A percentile compares a stretch with the other conserved stretches of the same genome.
Evolutionary conservation across 179 eudicot genomes (phyloP).

Genomic region (Silene coronaria): DNA sequence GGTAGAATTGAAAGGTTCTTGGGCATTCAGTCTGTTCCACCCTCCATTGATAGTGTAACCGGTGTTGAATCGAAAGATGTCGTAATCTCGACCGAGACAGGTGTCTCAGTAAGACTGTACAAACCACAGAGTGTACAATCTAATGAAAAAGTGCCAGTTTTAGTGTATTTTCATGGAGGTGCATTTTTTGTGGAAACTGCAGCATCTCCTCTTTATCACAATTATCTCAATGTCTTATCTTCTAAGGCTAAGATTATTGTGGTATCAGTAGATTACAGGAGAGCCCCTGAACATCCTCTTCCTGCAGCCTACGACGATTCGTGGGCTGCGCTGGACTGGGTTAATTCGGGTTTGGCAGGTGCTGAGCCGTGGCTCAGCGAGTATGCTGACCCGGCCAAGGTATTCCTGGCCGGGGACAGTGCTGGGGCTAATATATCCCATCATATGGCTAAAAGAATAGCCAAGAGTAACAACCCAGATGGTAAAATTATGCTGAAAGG

Average conservation of each 20-base stretch:
- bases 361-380: constrained; percentile 24
- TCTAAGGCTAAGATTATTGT: constrained; percentile 28
- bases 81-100: constrained; percentile 14
- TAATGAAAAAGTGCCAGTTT: constrained; percentile 25
- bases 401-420: constrained; percentile 34
- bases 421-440: constrained; percentile 37
- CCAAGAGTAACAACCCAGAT: not conserved
- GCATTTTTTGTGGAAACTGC: constrained; percentile 34
- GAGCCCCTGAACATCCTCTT: constrained; percentile 37
- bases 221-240: constrained; percentile 19
- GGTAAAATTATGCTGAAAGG: constrained; percentile 14
- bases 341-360: not conserved
- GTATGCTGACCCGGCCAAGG: constrained; percentile 13
- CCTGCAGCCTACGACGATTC: constrained; percentile 35
- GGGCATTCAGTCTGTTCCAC: constrained; percentile 23
- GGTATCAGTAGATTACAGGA: constrained; percentile 34
- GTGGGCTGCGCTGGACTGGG: constrained; percentile 29
- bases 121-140: constrained; percentile 24
- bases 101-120: constrained; percentile 36
- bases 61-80: constrained; percentile 34
- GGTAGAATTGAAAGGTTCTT: constrained; percentile 31
- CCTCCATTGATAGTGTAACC: constrained; percentile 26
- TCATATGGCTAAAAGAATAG: constrained; percentile 7
- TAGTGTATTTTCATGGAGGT: constrained; percentile 42
- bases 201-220: constrained; percentile 20